Percentiles rank a stretch among this genome's conserved stretches.
These are phyloP conservation scores for Colletotrichum sp. DNA, from an alignment of 2,329 filamentous ascomycete species.

Conservation along the genomic window DNA sequence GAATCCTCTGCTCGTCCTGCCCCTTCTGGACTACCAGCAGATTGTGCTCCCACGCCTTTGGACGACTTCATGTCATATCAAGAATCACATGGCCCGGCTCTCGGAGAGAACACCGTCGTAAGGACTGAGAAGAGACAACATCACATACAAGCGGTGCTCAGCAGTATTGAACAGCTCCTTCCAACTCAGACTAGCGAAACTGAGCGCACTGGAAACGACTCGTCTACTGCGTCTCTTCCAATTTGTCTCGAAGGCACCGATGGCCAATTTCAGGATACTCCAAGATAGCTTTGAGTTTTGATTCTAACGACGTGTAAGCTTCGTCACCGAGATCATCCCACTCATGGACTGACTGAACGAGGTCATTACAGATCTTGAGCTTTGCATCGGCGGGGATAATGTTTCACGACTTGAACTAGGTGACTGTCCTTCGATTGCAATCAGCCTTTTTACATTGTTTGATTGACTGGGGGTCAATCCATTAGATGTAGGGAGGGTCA, in stretches of 20 bases:
- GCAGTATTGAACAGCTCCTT: background rate
- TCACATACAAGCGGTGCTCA: background rate
- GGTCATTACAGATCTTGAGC: background rate
- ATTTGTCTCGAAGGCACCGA: background rate
- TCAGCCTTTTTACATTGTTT: background rate
- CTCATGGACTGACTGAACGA: background rate
- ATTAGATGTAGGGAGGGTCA: background rate
- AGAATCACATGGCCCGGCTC: background rate
- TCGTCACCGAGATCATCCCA: background rate
- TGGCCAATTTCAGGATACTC: accelerated
- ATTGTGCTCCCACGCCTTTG: background rate
- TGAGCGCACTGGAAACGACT: background rate
- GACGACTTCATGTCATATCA: background rate
- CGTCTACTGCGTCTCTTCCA: background rate
- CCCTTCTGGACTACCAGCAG: background rate
- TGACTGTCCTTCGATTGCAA: background rate
- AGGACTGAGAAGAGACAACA: background rate
- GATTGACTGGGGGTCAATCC: accelerated
- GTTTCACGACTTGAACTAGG: no score
- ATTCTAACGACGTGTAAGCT: background rate
- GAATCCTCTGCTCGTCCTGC: background rate
- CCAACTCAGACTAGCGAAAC: background rate
- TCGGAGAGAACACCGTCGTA: background rate
- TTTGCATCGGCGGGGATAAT: background rate
- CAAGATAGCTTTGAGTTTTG: accelerated